Conservation (phyloP, 352 stramenopile genomes). For the Phytophthora constricta region DNA sequence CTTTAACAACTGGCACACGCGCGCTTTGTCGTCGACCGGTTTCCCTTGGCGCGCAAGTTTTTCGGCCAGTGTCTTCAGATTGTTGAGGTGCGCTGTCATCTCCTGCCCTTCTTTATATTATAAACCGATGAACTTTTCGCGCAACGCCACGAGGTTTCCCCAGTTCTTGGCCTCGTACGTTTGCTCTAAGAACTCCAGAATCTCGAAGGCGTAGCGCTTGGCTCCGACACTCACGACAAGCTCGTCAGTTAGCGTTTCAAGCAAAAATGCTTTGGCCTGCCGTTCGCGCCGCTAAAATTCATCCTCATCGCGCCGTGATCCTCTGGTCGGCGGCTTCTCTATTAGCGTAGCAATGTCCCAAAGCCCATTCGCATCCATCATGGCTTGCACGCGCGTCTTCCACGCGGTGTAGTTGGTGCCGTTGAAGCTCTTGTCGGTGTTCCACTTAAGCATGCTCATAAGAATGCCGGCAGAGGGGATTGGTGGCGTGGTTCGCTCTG, state of each 20-base stretch:
- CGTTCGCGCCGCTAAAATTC: conserved; percentile 12
- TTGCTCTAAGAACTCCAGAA: conserved; percentile 13
- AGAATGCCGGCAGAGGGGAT: too few species aligned
- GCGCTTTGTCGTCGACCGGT: neutral
- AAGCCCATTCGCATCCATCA: conserved; percentile 3
- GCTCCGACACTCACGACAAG: conserved; percentile 9
- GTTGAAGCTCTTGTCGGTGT: conserved; percentile 14
- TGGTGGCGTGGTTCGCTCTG: neutral
- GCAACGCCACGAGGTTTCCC: conserved; percentile 11
- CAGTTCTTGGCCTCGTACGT: conserved; percentile 19
- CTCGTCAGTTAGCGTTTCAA: conserved; percentile 16
- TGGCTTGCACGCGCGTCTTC: conserved; percentile 6
- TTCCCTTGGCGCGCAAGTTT: neutral
- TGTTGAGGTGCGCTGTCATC: neutral
- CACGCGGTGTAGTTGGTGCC: conserved; percentile 16
- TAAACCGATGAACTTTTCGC: neutral
- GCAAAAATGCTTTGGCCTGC: conserved; percentile 9
- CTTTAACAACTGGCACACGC: too few species aligned
- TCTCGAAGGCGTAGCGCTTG: conserved; percentile 10
- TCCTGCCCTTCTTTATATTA: conserved; percentile 14
- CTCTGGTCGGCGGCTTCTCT: neutral
- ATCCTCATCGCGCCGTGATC: neutral
- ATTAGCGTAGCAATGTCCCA: conserved; percentile 10
- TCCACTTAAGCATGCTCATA: too few species aligned
- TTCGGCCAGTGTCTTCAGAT: neutral